Base-by-base conservation (phyloP, 2,329 filamentous ascomycete genomes). In the Cordyceps pruinosa region DNA sequence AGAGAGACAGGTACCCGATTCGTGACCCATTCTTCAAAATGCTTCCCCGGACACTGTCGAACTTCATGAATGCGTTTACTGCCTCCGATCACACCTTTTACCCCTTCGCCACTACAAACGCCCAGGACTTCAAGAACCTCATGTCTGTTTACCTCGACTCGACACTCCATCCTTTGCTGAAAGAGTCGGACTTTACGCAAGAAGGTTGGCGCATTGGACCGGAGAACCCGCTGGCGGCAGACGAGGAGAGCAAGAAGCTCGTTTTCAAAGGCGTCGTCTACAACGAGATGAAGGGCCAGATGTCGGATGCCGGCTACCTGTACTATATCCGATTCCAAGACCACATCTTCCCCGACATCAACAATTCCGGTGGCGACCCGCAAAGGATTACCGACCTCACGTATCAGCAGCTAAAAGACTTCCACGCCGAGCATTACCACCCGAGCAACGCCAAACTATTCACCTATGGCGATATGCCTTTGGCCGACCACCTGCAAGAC, bases 21-120 rank as follows among this genome's bases (percentile, higher is more conserved):
- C 90, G 94, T 61, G 94, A 99, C 68, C 94, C 94, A 0, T 99
- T 99, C 79, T 99, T 99, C 80, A 99, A 97, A 81, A 99, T 99
- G 94, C 82, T 99, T 26, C 94, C 94, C 23, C 86, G 94, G 65
- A 97, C 94, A 5, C 81, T 99, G n/a, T 97, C 94, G 62, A 99
- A 97, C 73, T 99, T 97, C 69, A 99, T 99, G 94, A 99, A 99
- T 72, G 94, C 94, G 60, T 96, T 97, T 70, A 99, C 94, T 42
- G 91, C 92, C 26, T 88, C 91, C 23, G 93, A 97, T 68, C 92
- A 99, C 71, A 99, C 94, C 12, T 96, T 90, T 64, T 99, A 99
- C 69, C 94, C 94, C 2, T 99, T 99, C 72, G 92, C 94, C 57
- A 99, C 94, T 2, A 99, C 94, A 25, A 99, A 99, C 67, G 79